Base-by-base conservation (phyloP, 306 rosid genomes). In the Cucumis sativus region DNA sequence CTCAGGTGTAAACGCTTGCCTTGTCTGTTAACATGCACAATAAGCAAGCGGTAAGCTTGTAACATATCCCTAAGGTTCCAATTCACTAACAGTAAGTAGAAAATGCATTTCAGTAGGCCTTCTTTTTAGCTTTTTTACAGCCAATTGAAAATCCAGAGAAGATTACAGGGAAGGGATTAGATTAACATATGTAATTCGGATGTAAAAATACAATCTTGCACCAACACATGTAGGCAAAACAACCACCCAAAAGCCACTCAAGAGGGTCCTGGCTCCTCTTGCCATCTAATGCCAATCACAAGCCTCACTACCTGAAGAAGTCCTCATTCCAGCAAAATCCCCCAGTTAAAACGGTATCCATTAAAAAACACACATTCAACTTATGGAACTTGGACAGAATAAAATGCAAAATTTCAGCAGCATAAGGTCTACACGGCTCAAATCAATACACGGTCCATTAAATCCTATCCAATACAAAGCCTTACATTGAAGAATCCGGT, bases 1-100 rank as follows among this genome's bases (percentile, higher is more conserved):
- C 81, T 87, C 96, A 6, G 90, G 91, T 4, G 93, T 88, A 7
- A 84, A 79, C 78, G 99, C 96, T 84, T 85, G 89, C 67, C 99
- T 88, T 39, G 91, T 89, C 99, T 96, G 85, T 83, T 82, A 86
- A 84, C 54, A 85, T 43, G 61, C 40, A 49, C 18, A 63, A 62
- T 30, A 77, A 61, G 64, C 30, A 56, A 35, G 67, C 20, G 10
- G 67, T 37, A 45, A 57, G 52, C 13, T 40, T 75, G 78, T 7
- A 74, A 37, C 55, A 58, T 40, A 41, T 11, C 68, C 30, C 14
- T 3, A 7, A 57, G 39, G 33, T 73, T 51, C 25, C 49, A 52
- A 30, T 73, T 73, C 16, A 52, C 25, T 6, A 73, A 18, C 17
- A 51, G 10, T 28, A 73, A 11, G 30, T 47, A 71, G 21, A 43